These are phyloP conservation scores for Harrya chromipes DNA, from an alignment of 768 basidiomycete species.

Conservation along the genomic window DNA sequence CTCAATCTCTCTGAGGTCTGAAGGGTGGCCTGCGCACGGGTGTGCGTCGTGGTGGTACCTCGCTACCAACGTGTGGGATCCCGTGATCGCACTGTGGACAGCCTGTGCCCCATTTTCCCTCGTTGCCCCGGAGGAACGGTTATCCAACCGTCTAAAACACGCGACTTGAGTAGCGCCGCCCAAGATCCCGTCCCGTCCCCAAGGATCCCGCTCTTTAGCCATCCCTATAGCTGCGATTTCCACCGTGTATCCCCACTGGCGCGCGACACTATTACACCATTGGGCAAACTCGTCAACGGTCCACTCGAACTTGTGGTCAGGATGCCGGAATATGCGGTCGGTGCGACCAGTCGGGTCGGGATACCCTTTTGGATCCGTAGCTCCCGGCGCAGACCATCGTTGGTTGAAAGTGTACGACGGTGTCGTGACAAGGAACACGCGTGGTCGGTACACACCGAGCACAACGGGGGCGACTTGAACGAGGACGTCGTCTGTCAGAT, in stretches of 20 bases:
- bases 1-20: slow-evolving; percentile 45
- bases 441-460: slow-evolving; percentile 76
- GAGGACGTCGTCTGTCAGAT: slow-evolving; percentile 59
- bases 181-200: slow-evolving; percentile 63
- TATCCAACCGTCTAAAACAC: slow-evolving; percentile 51
- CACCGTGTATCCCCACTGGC: slow-evolving; percentile 72
- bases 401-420: slow-evolving; percentile 83
- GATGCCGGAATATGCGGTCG: slow-evolving; percentile 70
- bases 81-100: slow-evolving; percentile 7
- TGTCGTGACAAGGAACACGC: slow-evolving; percentile 73
- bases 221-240: slow-evolving; percentile 57
- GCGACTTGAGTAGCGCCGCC: slow-evolving; percentile 71
- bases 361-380: slow-evolving; percentile 46
- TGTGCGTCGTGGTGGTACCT: slow-evolving; percentile 53
- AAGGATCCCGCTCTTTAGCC: slow-evolving; percentile 59
- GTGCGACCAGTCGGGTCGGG: slow-evolving; percentile 78
- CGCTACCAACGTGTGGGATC: slow-evolving; percentile 46
- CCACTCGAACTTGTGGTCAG: slow-evolving; percentile 91
- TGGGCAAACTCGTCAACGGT: slow-evolving; percentile 65
- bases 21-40: slow-evolving; percentile 41
- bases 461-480: slow-evolving; percentile 64
- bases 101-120: slow-evolving; percentile 22
- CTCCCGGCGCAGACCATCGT: slow-evolving; percentile 60
- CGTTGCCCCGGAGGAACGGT: slow-evolving; percentile 27
- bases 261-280: slow-evolving; percentile 58